Percentiles rank a stretch among this genome's conserved stretches.
Conservation (phyloP, 371 early-diverging fungal species). For the Saksenaea oblongispora region DNA sequence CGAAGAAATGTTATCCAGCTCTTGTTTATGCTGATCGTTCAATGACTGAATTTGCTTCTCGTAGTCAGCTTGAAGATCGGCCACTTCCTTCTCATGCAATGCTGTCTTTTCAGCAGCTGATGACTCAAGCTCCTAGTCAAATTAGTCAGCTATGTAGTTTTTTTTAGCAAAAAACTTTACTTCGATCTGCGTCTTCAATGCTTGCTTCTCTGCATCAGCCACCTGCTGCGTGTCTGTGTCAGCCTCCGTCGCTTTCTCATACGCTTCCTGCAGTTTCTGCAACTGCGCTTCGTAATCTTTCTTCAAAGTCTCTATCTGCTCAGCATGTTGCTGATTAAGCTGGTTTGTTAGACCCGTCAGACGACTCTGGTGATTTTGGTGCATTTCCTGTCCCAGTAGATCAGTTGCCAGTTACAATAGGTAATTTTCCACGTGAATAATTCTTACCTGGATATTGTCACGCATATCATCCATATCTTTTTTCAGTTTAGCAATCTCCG, state of each 20-base stretch:
- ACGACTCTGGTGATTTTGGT: conserved; percentile 29
- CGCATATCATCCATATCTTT: conserved; percentile 26
- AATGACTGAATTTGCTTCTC: background rate
- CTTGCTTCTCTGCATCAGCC: conserved; percentile 11
- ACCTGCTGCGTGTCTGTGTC: conserved; percentile 3
- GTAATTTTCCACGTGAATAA: background rate
- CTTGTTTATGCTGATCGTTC: background rate
- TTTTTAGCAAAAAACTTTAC: background rate
- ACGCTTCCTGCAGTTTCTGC: conserved; percentile 4
- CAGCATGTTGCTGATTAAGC: conserved; percentile 25
- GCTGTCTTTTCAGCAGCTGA: background rate
- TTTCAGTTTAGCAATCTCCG: conserved; percentile 21
- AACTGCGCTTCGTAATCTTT: conserved; percentile 16
- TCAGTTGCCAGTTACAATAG: background rate
- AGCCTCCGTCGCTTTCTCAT: background rate
- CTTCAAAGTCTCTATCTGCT: conserved; percentile 19
- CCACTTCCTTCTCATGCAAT: background rate
- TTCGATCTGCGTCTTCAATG: conserved; percentile 15
- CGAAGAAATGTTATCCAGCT: background rate
- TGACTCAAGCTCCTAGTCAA: background rate
- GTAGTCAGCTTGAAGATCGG: background rate
- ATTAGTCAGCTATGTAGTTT: background rate
- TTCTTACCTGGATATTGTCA: conserved; percentile 17
- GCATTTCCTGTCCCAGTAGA: conserved; percentile 19
- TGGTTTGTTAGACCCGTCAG: conserved; percentile 25